Percentiles rank a stretch among this genome's conserved stretches.
Conservation (phyloP, 1,139 yeast genomes). For the Yamadazyma spencermartinsiae region DNA sequence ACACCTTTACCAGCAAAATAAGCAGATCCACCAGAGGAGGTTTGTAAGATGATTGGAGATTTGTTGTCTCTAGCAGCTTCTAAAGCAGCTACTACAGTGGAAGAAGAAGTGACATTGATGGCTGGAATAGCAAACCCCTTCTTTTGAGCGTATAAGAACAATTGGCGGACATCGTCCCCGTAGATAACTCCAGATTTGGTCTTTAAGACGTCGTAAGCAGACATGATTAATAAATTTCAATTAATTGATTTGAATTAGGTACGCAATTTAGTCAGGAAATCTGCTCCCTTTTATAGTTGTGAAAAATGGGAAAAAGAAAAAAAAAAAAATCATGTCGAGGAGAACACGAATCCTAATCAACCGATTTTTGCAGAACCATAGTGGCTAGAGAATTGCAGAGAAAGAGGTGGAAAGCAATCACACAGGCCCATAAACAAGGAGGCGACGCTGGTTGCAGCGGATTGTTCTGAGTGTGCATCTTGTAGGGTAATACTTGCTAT, state of each 20-base stretch:
- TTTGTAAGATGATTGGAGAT: conserved; percentile 95
- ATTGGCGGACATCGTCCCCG: conserved; percentile 94
- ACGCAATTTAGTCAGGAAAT: conserved; percentile 2
- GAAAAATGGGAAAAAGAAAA: not conserved
- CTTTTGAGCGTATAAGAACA: conserved; percentile 91
- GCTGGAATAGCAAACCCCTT: conserved; percentile 98
- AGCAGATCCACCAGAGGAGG: conserved; percentile 99
- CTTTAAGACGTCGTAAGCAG: conserved; percentile 65
- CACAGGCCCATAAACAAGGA: not conserved
- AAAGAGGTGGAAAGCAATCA: not conserved
- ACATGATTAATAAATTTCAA: conserved; percentile 23
- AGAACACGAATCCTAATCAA: not conserved
- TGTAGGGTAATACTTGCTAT: too few species aligned
- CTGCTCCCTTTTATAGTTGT: conserved; percentile 12
- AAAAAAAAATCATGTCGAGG: not conserved
- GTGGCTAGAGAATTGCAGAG: not conserved
- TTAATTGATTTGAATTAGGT: conserved; percentile 1
- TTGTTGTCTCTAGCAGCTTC: conserved; percentile 98
- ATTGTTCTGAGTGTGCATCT: not conserved
- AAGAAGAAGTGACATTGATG: conserved; percentile 95
- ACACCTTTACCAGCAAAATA: conserved; percentile 99
- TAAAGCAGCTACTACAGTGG: conserved; percentile 94
- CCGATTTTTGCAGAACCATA: not conserved
- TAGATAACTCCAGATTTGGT: conserved; percentile 97
- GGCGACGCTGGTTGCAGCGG: not conserved